A percentile compares a stretch with the other conserved stretches of the same genome.
Conservation (phyloP, 192 early-diverging fungal species). For the Gaertneriomyces sp. region DNA sequence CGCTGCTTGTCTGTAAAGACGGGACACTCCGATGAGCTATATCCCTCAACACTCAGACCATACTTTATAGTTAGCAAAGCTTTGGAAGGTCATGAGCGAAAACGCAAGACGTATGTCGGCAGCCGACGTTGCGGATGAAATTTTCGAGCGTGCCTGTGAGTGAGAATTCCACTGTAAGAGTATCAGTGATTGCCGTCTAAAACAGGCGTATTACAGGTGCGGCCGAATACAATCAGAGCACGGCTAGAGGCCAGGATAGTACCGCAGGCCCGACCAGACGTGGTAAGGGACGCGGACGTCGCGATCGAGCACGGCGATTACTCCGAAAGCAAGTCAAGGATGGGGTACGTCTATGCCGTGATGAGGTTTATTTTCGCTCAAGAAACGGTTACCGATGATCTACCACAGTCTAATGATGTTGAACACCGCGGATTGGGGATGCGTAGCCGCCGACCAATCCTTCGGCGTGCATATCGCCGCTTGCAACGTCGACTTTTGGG, state of each 20-base stretch:
- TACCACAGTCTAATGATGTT: neutral
- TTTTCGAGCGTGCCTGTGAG: constrained; percentile 5
- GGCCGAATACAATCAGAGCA: neutral
- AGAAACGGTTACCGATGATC: too few relatives aligned
- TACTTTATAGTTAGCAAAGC: too few relatives aligned
- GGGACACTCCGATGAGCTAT: too few relatives aligned
- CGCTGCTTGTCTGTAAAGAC: too few relatives aligned
- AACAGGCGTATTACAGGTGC: neutral
- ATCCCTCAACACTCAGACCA: too few relatives aligned
- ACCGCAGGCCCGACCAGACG: neutral
- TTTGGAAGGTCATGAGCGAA: too few relatives aligned
- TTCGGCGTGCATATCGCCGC: neutral
- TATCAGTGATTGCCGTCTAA: too few relatives aligned
- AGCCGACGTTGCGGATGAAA: constrained; percentile 15
- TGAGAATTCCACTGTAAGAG: neutral
- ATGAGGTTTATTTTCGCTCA: neutral
- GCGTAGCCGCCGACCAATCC: neutral
- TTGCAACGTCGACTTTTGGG: neutral
- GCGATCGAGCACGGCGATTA: neutral
- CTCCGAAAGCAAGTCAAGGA: neutral
- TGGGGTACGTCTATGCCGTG: neutral
- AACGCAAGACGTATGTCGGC: too few relatives aligned
- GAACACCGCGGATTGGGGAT: neutral
- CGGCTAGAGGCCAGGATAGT: neutral
- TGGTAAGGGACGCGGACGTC: neutral